Evolutionary conservation across 2,329 filamentous ascomycete genomes (phyloP).

Genomic region (Fusarium metavorans): DNA sequence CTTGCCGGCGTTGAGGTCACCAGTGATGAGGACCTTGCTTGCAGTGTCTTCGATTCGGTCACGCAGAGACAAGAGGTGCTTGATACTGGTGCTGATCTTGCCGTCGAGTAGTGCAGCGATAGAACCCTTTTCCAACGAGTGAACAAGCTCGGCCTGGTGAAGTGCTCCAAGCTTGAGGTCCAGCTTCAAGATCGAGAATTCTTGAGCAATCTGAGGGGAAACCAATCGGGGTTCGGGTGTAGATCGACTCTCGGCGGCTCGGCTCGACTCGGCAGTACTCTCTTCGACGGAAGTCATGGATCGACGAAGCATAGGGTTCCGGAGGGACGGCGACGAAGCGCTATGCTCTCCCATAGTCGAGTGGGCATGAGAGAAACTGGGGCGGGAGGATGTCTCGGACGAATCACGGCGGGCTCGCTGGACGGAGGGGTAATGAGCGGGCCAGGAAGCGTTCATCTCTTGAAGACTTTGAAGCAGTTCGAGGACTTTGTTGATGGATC

Average conservation of each 20-base stretch:
- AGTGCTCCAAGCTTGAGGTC: conserved; percentile 91
- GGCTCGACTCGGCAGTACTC: conserved; percentile 76
- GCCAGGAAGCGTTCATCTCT: conserved; percentile 91
- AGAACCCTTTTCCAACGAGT: conserved; percentile 92
- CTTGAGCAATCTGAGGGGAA: conserved; percentile 91
- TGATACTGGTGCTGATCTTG: conserved; percentile 93
- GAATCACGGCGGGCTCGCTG: conserved; percentile 67
- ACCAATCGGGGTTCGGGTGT: conserved; percentile 83
- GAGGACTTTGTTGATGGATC: conserved; percentile 87
- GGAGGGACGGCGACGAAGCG: conserved; percentile 51
- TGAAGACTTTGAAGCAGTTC: conserved; percentile 87
- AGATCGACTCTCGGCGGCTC: conserved; percentile 71
- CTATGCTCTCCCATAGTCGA: conserved; percentile 66
- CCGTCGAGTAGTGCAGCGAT: conserved; percentile 92
- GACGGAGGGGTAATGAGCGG: conserved; percentile 92
- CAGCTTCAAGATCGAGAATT: conserved; percentile 95
- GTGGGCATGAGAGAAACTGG: conserved; percentile 72
- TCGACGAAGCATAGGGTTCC: conserved; percentile 70
- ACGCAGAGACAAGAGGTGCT: conserved; percentile 85
- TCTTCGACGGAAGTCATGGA: conserved; percentile 77
- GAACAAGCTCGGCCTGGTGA: conserved; percentile 90
- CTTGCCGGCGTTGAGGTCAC: conserved; percentile 96
- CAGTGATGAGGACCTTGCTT: conserved; percentile 95
- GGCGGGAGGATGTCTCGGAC: conserved; percentile 65
- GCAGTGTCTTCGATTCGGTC: conserved; percentile 97